Conservation (phyloP, 148 eudicot genomes). For the Suaeda aralocaspica region DNA sequence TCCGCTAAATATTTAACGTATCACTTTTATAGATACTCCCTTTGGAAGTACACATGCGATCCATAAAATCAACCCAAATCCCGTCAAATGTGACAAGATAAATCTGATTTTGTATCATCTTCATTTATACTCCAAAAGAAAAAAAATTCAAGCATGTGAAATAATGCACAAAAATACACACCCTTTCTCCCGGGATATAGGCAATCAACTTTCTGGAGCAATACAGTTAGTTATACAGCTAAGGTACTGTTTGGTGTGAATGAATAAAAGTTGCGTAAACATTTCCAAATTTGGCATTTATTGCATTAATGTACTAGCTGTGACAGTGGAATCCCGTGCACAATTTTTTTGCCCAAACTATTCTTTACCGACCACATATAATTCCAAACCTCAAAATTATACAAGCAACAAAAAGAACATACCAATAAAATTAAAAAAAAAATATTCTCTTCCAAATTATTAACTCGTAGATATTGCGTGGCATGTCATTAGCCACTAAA, state of each 20-base stretch:
- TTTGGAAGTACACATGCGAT: too few species aligned
- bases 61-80: too few species aligned
- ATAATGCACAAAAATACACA: not conserved
- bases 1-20: too few species aligned
- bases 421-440: not conserved
- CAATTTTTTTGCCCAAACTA: not conserved
- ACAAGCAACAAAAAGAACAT: not conserved
- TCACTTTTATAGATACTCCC: too few species aligned
- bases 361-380: not conserved
- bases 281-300: not conserved
- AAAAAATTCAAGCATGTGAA: not conserved
- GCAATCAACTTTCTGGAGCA: not conserved
- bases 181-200: constrained; percentile 12
- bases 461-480: constrained; percentile 2
- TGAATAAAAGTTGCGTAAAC: not conserved
- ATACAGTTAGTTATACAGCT: too few species aligned
- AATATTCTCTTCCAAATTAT: not conserved
- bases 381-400: not conserved
- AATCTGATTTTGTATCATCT: too few species aligned
- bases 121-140: not conserved
- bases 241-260: too few species aligned
- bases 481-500: constrained; percentile 7
- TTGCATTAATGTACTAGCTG: not conserved
- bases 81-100: too few species aligned
- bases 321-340: not conserved